Evolutionary conservation across 2,329 filamentous ascomycete species (phyloP).

Genomic region (Hirsutella rhossiliensis): DNA sequence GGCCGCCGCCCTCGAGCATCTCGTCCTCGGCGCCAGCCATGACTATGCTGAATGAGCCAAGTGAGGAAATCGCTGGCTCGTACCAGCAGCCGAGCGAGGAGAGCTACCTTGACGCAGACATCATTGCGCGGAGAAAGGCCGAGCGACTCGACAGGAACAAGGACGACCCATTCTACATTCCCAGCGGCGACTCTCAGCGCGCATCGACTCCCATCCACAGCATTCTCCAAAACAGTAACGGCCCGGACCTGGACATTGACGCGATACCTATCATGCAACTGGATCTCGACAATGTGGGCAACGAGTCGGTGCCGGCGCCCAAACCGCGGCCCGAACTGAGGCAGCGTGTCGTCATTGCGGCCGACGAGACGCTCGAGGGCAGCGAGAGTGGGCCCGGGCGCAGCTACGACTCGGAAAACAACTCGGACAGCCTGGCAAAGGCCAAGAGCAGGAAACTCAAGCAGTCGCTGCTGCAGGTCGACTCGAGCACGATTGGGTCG

Average conservation of each 20-base stretch:
- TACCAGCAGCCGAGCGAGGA: conserved; percentile 53
- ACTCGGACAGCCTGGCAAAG: conserved; percentile 36
- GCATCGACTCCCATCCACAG: conserved; percentile 68
- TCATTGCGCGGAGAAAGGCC: conserved; percentile 59
- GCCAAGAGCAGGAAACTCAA: conserved; percentile 39
- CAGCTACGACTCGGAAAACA: conserved; percentile 43
- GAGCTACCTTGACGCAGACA: conserved; percentile 58
- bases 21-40: conserved; percentile 42
- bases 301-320: conserved; percentile 17
- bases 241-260: conserved; percentile 77
- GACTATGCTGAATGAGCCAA: conserved; percentile 36
- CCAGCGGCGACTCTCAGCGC: conserved; percentile 39
- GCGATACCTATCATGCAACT: conserved; percentile 93
- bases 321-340: conserved; percentile 29
- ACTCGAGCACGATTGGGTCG: conserved; percentile 68
- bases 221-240: conserved; percentile 61
- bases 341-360: conserved; percentile 54
- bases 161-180: conserved; percentile 94
- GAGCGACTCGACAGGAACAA: conserved; percentile 73
- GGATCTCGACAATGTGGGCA: conserved; percentile 49
- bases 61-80: conserved; percentile 36
- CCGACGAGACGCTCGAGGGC: conserved; percentile 59
- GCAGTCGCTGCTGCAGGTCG: conserved; percentile 63
- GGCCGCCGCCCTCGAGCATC: conserved; percentile 36
- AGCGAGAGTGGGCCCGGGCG: conserved; percentile 34